Evolutionary conservation across 2,329 filamentous ascomycete species (phyloP).

Genomic region (Fragosphaeria purpurea): DNA sequence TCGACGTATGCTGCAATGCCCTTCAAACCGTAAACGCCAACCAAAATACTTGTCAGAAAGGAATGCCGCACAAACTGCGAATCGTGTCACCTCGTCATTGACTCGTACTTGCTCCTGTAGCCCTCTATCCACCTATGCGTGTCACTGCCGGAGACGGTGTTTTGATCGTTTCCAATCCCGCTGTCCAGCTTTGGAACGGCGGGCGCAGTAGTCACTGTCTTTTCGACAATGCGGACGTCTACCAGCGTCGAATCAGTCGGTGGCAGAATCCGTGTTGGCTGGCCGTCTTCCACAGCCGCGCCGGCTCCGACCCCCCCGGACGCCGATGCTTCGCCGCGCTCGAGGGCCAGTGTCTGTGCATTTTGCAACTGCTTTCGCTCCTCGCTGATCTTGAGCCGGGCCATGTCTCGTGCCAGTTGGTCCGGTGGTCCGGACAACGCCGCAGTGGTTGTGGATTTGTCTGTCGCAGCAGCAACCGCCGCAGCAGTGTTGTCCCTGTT

Average conservation of each 20-base stretch:
- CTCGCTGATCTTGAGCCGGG: constrained; percentile 34
- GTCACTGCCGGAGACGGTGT: constrained; percentile 37
- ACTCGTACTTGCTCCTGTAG: not conserved
- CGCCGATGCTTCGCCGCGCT: constrained; percentile 32
- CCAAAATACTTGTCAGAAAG: too few relatives aligned
- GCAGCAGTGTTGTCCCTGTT: not conserved
- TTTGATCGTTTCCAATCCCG: constrained; percentile 22
- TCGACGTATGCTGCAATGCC: too few relatives aligned
- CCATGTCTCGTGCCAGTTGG: constrained; percentile 26
- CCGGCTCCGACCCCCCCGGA: constrained; percentile 21
- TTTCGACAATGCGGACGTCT: constrained; percentile 43
- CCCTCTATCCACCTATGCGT: constrained; percentile 14
- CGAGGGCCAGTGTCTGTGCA: constrained; percentile 36
- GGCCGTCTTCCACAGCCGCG: constrained; percentile 15
- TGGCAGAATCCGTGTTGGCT: constrained; percentile 18
- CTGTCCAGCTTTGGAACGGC: constrained; percentile 27
- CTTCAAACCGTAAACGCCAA: too few relatives aligned
- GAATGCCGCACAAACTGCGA: too few relatives aligned
- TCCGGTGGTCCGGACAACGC: not conserved
- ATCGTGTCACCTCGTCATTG: too few relatives aligned
- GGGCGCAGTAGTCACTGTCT: constrained; percentile 29
- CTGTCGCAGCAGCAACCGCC: not conserved
- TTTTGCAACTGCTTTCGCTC: constrained; percentile 30
- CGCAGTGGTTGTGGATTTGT: too few relatives aligned
- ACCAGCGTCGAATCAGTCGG: constrained; percentile 25